Conservation (phyloP, 257 asterid genomes). For the Rehmannia glutinosa region DNA sequence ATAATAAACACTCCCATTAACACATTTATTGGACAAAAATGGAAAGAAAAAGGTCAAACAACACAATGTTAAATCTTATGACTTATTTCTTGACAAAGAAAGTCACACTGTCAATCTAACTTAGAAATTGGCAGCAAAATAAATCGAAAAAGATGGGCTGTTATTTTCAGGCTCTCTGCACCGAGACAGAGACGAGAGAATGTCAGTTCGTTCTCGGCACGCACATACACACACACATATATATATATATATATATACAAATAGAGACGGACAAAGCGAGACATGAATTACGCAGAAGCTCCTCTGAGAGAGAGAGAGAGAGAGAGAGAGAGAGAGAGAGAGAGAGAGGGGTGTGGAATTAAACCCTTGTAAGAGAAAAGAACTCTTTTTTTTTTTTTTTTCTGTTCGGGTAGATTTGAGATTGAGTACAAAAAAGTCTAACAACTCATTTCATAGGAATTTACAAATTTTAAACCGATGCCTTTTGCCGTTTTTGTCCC, state of each 20-base stretch:
- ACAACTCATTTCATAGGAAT: conserved; percentile 5
- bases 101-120: no score
- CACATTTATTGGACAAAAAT: no score
- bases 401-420: conserved; percentile 6
- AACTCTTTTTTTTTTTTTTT: not conserved
- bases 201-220: not conserved
- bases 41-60: no score
- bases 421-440: conserved; percentile 17
- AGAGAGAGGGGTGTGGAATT: not conserved
- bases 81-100: no score
- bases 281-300: not conserved
- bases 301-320: not conserved
- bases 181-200: no score
- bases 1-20: no score
- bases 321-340: not conserved
- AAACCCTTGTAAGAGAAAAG: conserved; percentile 10
- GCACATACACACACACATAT: not conserved
- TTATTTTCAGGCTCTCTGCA: not conserved
- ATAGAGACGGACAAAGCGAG: conserved; percentile 12
- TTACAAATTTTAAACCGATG: conserved; percentile 16
- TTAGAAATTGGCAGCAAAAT: not conserved
- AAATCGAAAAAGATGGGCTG: conserved; percentile 8
- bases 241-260: not conserved
- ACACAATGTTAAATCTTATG: no score
- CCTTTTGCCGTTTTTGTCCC: conserved; percentile 11